A percentile compares a stretch with the other conserved stretches of the same genome.
These are phyloP conservation scores for Diddensiella caesifluorescens DNA, from an alignment of 805 yeast species.

Conservation along the genomic window DNA sequence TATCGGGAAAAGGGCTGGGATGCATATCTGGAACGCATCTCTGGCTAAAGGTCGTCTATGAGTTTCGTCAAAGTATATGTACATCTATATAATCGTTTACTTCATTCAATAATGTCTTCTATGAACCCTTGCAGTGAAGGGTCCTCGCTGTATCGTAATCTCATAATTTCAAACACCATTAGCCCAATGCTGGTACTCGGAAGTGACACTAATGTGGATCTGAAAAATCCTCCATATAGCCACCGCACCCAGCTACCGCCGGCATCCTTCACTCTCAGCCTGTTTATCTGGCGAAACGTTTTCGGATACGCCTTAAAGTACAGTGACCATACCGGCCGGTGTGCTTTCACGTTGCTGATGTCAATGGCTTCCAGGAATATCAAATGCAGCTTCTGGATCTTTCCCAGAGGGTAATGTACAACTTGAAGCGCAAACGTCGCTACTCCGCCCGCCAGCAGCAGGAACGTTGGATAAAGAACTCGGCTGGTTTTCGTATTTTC, in stretches of 20 bases:
- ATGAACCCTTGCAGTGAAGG: neutral
- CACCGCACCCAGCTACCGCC: slow-evolving; percentile 54
- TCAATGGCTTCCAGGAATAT: slow-evolving; percentile 78
- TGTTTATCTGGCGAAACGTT: slow-evolving; percentile 57
- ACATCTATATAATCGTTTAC: neutral
- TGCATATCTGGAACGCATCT: slow-evolving; percentile 48
- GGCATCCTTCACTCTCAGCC: slow-evolving; percentile 48
- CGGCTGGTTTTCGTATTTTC: slow-evolving; percentile 24
- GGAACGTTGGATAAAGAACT: slow-evolving; percentile 60
- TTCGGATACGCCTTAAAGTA: slow-evolving; percentile 75
- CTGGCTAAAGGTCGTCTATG: neutral
- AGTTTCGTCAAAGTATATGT: neutral
- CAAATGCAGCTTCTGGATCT: slow-evolving; percentile 73
- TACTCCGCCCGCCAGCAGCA: slow-evolving; percentile 78
- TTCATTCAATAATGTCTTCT: neutral
- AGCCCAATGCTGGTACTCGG: slow-evolving; percentile 90
- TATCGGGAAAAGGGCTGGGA: slow-evolving; percentile 94
- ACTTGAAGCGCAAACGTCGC: slow-evolving; percentile 75
- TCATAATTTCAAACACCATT: slow-evolving; percentile 74
- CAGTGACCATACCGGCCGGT: slow-evolving; percentile 31
- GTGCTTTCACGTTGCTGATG: slow-evolving; percentile 34
- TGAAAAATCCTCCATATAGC: slow-evolving; percentile 72
- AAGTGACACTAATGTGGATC: slow-evolving; percentile 66
- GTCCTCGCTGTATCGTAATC: slow-evolving; percentile 33
- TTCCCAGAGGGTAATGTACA: slow-evolving; percentile 77